Evolutionary conservation across 306 rosid species (phyloP).

Genomic region (Ammopiptanthus mongolicus): DNA sequence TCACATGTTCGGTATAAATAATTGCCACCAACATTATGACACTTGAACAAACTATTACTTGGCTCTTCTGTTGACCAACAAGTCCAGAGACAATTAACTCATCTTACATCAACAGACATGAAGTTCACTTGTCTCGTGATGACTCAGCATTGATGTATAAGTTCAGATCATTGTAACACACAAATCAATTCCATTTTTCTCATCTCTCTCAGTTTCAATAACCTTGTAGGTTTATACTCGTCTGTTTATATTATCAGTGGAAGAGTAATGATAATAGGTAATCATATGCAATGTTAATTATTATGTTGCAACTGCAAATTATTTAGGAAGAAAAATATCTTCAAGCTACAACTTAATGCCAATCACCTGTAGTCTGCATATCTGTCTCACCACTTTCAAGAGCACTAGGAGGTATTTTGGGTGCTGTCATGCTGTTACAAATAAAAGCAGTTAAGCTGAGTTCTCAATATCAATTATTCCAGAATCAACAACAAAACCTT

Average conservation of each 20-base stretch:
- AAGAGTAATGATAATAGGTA: neutral
- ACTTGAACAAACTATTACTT: neutral
- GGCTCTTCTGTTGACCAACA: neutral
- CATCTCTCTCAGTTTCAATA: neutral
- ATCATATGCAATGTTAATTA: neutral
- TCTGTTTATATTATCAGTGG: neutral
- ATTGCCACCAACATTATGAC: neutral
- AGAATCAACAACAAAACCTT: conserved; percentile 1
- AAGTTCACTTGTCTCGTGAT: neutral
- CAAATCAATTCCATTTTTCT: too few relatives aligned
- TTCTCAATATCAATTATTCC: conserved; percentile 8
- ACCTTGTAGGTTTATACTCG: neutral
- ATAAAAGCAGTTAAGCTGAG: conserved; percentile 17
- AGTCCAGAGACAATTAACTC: neutral
- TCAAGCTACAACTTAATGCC: conserved; percentile 12
- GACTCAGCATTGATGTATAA: neutral
- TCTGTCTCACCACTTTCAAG: conserved; percentile 78
- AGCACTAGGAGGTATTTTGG: conserved; percentile 75
- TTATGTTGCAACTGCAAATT: neutral
- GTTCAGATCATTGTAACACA: neutral
- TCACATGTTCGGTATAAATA: neutral
- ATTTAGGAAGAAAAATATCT: neutral
- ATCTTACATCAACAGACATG: neutral
- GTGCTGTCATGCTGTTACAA: conserved; percentile 84
- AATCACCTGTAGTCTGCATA: conserved; percentile 68